phyloP scores from a whole-genome alignment of 208 protist species.

The Crithidia fasciculata region DNA sequence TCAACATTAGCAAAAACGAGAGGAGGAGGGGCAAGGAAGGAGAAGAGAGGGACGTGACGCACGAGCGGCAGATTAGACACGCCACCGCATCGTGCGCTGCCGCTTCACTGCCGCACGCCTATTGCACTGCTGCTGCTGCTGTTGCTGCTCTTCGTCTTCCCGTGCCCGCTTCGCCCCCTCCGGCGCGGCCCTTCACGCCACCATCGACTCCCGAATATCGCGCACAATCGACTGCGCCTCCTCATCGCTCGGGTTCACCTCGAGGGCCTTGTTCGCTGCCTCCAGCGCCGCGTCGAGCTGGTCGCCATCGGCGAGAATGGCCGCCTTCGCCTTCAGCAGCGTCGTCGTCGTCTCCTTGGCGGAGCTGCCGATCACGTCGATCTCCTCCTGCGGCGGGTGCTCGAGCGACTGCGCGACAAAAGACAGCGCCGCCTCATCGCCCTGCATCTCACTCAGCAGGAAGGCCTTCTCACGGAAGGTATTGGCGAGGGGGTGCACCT shows the following conservation, averaged over 20 bases:
- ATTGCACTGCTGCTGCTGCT: background rate
- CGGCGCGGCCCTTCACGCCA: background rate
- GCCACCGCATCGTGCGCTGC: background rate
- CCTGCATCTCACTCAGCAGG: constrained; percentile 76
- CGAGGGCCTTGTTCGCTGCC: constrained; percentile 62
- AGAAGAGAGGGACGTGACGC: too few relatives aligned
- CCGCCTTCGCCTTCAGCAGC: constrained; percentile 88
- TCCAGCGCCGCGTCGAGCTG: constrained; percentile 69
- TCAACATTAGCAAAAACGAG: too few relatives aligned
- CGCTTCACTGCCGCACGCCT: background rate
- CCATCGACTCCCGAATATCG: constrained; percentile 62
- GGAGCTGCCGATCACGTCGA: constrained; percentile 61
- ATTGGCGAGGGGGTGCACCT: constrained; percentile 75
- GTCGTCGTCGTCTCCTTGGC: constrained; percentile 56
- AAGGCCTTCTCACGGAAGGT: constrained; percentile 90
- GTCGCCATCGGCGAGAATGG: constrained; percentile 84
- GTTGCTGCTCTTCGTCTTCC: background rate
- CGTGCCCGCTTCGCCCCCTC: background rate
- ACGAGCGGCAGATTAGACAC: too few relatives aligned
- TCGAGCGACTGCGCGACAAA: constrained; percentile 72
- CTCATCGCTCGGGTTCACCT: constrained; percentile 65
- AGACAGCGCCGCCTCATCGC: constrained; percentile 72
- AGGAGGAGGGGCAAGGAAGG: too few relatives aligned
- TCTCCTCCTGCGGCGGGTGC: constrained; percentile 85
- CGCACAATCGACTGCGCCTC: constrained; percentile 72